Conservation (phyloP, 148 eudicot species). For the Chenopodium formosanum region DNA sequence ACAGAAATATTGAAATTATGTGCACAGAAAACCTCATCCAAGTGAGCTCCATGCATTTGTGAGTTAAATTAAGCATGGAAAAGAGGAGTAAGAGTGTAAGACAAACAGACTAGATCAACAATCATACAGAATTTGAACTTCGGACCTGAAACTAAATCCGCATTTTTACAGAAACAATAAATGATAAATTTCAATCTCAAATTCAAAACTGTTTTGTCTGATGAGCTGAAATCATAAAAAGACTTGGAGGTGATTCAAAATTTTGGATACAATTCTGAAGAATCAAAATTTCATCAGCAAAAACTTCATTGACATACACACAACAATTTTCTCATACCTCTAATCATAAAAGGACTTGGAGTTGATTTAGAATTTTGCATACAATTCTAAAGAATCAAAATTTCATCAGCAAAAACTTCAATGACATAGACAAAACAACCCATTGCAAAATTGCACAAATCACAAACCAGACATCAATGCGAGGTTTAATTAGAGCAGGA, state of each 20-base stretch:
- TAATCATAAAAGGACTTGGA: not conserved
- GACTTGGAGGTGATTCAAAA: not conserved
- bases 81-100: no score
- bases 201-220: not conserved
- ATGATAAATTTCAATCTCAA: not conserved
- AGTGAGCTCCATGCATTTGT: not conserved
- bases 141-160: not conserved
- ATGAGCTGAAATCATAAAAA: no score
- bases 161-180: not conserved
- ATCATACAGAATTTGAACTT: not conserved
- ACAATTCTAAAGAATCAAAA: not conserved
- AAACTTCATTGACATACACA: not conserved
- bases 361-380: not conserved
- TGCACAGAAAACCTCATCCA: not conserved
- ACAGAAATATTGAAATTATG: not conserved
- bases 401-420: not conserved
- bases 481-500: not conserved
- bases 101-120: not conserved
- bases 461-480: not conserved
- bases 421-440: not conserved
- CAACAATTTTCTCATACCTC: no score
- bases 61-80: not conserved
- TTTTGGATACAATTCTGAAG: not conserved
- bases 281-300: not conserved
- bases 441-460: not conserved